A percentile compares a stretch with the other conserved stretches of the same genome.
Evolutionary conservation across 768 basidiomycete genomes (phyloP).

Genomic region (Mrakia blollopis): DNA sequence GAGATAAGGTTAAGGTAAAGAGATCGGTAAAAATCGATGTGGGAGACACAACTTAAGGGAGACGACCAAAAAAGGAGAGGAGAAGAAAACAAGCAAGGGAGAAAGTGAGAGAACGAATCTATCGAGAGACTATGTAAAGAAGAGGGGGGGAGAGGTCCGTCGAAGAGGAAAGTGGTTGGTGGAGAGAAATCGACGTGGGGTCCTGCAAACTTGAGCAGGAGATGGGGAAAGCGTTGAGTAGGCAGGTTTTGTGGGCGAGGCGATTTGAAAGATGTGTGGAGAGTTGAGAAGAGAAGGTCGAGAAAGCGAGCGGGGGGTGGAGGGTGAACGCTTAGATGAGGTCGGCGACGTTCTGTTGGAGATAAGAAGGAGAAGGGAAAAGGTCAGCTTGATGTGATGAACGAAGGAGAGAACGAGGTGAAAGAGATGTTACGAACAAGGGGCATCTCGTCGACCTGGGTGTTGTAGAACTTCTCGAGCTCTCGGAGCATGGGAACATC

Average conservation of each 20-base stretch:
- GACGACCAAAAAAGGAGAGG: not conserved
- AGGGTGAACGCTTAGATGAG: constrained; percentile 59
- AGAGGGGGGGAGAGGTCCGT: not conserved
- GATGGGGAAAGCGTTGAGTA: not conserved
- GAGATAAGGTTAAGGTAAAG: not conserved
- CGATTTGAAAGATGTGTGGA: not conserved
- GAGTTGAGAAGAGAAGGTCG: not conserved
- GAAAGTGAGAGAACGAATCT: not conserved
- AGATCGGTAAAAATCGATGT: not conserved
- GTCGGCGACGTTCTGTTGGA: constrained; percentile 78
- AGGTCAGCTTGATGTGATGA: not conserved
- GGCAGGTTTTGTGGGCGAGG: constrained; percentile 13
- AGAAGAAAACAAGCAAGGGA: not conserved
- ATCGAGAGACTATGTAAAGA: constrained; percentile 1
- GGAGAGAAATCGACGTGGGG: constrained; percentile 3
- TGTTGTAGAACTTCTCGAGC: constrained; percentile 93
- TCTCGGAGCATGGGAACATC: constrained; percentile 95
- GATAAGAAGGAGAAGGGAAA: not conserved
- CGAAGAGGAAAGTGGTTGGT: not conserved
- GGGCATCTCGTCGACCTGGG: constrained; percentile 91
- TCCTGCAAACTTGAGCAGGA: not conserved
- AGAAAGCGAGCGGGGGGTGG: not conserved
- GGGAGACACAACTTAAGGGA: no score
- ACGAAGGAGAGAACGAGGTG: not conserved
- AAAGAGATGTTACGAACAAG: constrained; percentile 38